Evolutionary conservation across 2,329 filamentous ascomycete species (phyloP).

Genomic region (Lasiodiplodia sp.): DNA sequence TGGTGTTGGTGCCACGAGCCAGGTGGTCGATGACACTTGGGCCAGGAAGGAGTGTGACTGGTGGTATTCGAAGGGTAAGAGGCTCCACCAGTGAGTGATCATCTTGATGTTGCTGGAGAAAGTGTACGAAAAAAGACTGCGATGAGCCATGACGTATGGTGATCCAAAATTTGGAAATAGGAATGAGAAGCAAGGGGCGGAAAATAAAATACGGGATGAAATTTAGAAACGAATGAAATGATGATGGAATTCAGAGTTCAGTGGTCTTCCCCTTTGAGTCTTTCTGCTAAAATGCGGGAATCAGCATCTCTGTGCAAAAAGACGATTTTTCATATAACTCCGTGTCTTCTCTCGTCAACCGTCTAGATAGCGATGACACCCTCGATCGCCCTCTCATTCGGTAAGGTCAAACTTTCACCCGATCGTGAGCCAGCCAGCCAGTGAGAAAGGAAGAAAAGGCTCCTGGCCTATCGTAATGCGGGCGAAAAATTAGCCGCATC

Average conservation of each 20-base stretch:
- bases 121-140: no score
- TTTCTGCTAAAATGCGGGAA: neutral
- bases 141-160: neutral
- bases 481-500: slow-evolving; percentile 16
- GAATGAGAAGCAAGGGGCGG: neutral
- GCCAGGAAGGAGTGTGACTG: slow-evolving; percentile 62
- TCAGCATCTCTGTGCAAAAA: no score
- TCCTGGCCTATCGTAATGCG: slow-evolving; percentile 8
- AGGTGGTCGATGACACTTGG: slow-evolving; percentile 52
- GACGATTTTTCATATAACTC: neutral
- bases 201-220: neutral
- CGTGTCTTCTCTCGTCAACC: neutral
- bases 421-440: slow-evolving; percentile 1
- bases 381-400: neutral
- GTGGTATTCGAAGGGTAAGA: slow-evolving; percentile 65
- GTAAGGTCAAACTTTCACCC: slow-evolving; percentile 24
- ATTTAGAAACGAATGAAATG: neutral
- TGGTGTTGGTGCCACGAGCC: slow-evolving; percentile 53
- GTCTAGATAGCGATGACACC: neutral
- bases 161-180: neutral
- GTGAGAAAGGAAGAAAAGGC: neutral
- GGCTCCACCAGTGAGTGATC: slow-evolving; percentile 24
- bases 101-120: neutral
- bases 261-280: neutral
- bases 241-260: neutral